phyloP scores from a whole-genome alignment of 768 basidiomycete genomes.

The Suillus placidus region DNA sequence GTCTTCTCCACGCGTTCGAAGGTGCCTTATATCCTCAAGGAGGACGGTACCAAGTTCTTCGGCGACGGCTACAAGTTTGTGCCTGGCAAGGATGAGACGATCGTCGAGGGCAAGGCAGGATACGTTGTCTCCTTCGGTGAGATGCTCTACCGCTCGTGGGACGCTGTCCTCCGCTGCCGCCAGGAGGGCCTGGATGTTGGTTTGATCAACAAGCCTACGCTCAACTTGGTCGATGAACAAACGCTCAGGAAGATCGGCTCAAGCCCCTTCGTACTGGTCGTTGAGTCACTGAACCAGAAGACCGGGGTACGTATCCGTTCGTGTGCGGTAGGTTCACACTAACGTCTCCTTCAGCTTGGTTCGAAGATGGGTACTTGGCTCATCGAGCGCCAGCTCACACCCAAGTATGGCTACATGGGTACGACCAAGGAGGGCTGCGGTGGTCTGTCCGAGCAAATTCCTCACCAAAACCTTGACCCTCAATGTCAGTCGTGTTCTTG shows the following conservation, averaged over 20 bases:
- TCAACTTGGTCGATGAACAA: slow-evolving; percentile 86
- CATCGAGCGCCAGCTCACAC: slow-evolving; percentile 78
- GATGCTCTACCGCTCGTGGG: slow-evolving; percentile 82
- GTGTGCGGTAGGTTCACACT: neutral
- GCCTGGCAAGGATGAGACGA: slow-evolving; percentile 84
- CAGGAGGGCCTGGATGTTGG: slow-evolving; percentile 79
- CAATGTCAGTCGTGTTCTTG: slow-evolving; percentile 53
- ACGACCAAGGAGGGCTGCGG: slow-evolving; percentile 74
- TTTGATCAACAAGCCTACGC: slow-evolving; percentile 81
- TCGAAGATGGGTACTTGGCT: slow-evolving; percentile 88
- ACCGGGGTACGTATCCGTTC: slow-evolving; percentile 56
- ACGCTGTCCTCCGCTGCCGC: slow-evolving; percentile 77
- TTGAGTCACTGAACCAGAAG: slow-evolving; percentile 87
- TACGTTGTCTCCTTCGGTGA: slow-evolving; percentile 88
- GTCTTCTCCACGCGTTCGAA: slow-evolving; percentile 90
- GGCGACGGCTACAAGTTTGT: slow-evolving; percentile 74
- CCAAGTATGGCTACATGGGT: slow-evolving; percentile 82
- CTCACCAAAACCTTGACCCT: slow-evolving; percentile 78
- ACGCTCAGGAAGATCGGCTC: slow-evolving; percentile 70
- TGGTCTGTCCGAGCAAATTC: slow-evolving; percentile 85
- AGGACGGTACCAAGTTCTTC: slow-evolving; percentile 70
- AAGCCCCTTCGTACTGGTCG: slow-evolving; percentile 79
- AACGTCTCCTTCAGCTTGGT: slow-evolving; percentile 52
- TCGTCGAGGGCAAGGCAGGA: slow-evolving; percentile 75
- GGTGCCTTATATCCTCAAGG: slow-evolving; percentile 83